Base-by-base conservation (phyloP, 306 rosid genomes). In the Canavalia gladiata region DNA sequence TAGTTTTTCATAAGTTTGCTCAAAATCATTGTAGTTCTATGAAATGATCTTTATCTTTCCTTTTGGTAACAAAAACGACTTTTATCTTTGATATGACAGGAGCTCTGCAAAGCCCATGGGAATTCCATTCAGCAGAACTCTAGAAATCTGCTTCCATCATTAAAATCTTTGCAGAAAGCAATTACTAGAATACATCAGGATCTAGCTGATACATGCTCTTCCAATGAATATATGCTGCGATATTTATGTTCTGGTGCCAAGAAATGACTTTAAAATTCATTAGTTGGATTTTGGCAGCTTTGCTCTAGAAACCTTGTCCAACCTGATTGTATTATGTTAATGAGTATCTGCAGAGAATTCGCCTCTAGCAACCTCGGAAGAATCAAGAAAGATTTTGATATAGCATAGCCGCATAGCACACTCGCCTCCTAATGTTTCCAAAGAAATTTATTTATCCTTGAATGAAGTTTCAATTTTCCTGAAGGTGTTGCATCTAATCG, bases 181-280 rank as follows among this genome's bases (percentile, higher is more conserved):
- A 86, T 96, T 42, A 90, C 97, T 25, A 85, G 85, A 86, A 85
- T 83, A 11, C 97, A 95, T 85, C 97, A 90, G 71, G 99, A 95
- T 83, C 85, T 95, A 77, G 94, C 96, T 33, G 97, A 90, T 75
- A 95, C 90, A 8, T 93, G 97, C 82, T 92, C 95, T 37, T 95
- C 99, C 68, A 95, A 95, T 18, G 98, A 95, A 85, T 91, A 85
- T 69, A 88, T 73, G 91, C 94, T 93, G 79, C 90, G 84, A 31
- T 95, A 92, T 85, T 85, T 95, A 68, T 89, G 97, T 78, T 86
- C 87, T 6, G 85, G 54, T 75, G 76, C 89, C 54, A 70, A 74
- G 71, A 84, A 88, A 88, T 89, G 86, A 11, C 13, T 70, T 42
- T 25, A 45, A 51, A 50, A 66, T 47, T 72, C 75, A 35, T 1